A percentile compares a stretch with the other conserved stretches of the same genome.
Conservation (phyloP, 2,329 filamentous ascomycete species). For the Pseudogymnoascus sp. region DNA sequence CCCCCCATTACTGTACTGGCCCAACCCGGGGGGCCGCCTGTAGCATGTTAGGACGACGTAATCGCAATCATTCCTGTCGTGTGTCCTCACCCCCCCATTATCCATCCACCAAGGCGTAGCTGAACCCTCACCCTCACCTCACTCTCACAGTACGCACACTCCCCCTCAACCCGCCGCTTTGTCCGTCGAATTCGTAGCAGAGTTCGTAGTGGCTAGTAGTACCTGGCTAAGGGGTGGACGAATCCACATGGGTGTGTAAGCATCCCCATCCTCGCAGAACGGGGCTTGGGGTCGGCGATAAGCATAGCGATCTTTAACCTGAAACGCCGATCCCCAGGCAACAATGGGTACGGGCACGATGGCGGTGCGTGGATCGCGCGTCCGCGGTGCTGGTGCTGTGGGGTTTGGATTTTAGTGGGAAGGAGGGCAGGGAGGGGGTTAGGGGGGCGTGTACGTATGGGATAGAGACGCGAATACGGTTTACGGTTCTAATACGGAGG, state of each 20-base stretch:
- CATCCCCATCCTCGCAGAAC: not conserved
- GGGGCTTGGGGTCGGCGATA: not conserved
- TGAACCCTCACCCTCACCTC: no score
- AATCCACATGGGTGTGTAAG: not conserved
- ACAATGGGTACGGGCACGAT: not conserved
- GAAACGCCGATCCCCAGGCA: conserved; percentile 1
- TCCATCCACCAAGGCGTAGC: no score
- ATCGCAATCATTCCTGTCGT: not conserved
- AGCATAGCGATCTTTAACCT: not conserved
- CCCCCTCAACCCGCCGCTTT: not conserved
- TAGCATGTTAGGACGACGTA: not conserved
- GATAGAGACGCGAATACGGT: no score
- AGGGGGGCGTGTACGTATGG: not conserved
- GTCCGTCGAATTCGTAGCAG: not conserved
- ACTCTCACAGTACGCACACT: no score
- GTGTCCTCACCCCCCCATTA: not conserved
- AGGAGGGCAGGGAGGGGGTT: not conserved
- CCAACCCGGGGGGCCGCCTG: no score
- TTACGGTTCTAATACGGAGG: no score
- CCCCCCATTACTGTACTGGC: no score
- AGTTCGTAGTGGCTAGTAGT: no score
- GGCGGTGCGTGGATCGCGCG: not conserved
- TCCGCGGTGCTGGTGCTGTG: not conserved
- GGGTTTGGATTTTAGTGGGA: not conserved
- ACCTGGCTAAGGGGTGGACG: not conserved